Percentiles rank a stretch among this genome's conserved stretches.
These are phyloP conservation scores for Globisporangium paroecandrum DNA, from an alignment of 352 stramenopile genomes.

Conservation along the genomic window DNA sequence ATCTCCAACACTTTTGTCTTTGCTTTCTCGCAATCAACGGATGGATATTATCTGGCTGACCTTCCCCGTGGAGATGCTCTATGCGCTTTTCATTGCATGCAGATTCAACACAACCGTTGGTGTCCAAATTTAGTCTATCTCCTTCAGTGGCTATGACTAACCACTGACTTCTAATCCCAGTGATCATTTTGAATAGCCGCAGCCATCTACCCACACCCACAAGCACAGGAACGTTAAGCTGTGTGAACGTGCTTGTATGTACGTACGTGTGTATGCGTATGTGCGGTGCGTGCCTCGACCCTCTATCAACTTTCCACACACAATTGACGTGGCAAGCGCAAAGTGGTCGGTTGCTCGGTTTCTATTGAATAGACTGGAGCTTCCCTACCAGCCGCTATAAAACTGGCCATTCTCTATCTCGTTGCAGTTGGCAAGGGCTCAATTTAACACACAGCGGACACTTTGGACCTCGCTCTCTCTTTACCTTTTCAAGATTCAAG, in stretches of 20 bases:
- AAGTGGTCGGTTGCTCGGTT: too few relatives aligned
- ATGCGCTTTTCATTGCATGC: not conserved
- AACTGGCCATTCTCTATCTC: not conserved
- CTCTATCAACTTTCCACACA: not conserved
- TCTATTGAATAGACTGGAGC: not conserved
- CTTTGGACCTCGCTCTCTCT: not conserved
- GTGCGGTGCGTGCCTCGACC: not conserved
- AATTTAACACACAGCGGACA: not conserved
- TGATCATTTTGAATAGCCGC: not conserved
- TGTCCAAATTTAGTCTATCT: too few relatives aligned
- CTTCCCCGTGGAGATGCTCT: not conserved
- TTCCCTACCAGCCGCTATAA: not conserved
- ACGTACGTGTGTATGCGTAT: not conserved
- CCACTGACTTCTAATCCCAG: too few relatives aligned
- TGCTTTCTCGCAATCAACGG: not conserved
- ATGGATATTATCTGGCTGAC: too few relatives aligned
- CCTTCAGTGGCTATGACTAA: too few relatives aligned
- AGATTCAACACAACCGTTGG: not conserved
- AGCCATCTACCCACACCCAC: not conserved
- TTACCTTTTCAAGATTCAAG: not conserved
- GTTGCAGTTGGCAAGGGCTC: not conserved
- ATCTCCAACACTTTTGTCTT: not conserved
- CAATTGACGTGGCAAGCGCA: conserved; percentile 5
- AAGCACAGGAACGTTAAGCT: not conserved
- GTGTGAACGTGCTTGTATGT: not conserved